phyloP scores from a whole-genome alignment of 2,329 filamentous ascomycete genomes.

The Beauveria rudraprayagi region DNA sequence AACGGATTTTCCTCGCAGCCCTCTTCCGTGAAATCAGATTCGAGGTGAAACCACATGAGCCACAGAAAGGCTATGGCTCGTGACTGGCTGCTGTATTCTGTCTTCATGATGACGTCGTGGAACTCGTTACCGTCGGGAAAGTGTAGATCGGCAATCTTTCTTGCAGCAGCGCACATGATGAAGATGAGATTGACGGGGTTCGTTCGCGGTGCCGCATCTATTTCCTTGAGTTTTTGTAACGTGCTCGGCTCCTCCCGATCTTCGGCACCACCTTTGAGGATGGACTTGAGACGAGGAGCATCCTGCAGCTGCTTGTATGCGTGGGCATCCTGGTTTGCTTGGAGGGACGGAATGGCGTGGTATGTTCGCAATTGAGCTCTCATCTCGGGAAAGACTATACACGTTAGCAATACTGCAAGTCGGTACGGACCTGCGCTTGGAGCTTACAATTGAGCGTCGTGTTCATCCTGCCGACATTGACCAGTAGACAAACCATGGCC shows the following conservation, averaged over 20 bases:
- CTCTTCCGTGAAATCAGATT: constrained; percentile 87
- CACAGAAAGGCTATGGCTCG: constrained; percentile 86
- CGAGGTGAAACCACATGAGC: constrained; percentile 99
- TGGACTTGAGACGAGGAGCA: constrained; percentile 90
- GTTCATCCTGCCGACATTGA: constrained; percentile 98
- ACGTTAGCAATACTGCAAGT: constrained; percentile 14
- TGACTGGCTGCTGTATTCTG: constrained; percentile 70
- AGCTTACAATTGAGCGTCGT: constrained; percentile 88
- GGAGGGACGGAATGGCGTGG: constrained; percentile 92
- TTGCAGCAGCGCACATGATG: constrained; percentile 80
- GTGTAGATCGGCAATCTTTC: constrained; percentile 87
- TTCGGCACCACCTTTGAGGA: constrained; percentile 92
- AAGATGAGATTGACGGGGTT: constrained; percentile 98
- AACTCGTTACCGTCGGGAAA: constrained; percentile 83
- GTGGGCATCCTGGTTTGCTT: constrained; percentile 88
- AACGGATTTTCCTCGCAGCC: constrained; percentile 88
- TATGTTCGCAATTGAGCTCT: constrained; percentile 94
- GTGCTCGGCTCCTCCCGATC: constrained; percentile 77
- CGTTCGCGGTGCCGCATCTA: constrained; percentile 57
- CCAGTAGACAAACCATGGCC: constrained; percentile 97
- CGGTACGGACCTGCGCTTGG: neutral
- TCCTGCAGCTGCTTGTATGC: constrained; percentile 98
- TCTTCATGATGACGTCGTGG: constrained; percentile 92
- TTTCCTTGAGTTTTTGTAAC: constrained; percentile 70
- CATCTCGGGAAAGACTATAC: constrained; percentile 94